Base-by-base conservation (phyloP, 768 basidiomycete genomes). In the Pleurotus tuoliensis region DNA sequence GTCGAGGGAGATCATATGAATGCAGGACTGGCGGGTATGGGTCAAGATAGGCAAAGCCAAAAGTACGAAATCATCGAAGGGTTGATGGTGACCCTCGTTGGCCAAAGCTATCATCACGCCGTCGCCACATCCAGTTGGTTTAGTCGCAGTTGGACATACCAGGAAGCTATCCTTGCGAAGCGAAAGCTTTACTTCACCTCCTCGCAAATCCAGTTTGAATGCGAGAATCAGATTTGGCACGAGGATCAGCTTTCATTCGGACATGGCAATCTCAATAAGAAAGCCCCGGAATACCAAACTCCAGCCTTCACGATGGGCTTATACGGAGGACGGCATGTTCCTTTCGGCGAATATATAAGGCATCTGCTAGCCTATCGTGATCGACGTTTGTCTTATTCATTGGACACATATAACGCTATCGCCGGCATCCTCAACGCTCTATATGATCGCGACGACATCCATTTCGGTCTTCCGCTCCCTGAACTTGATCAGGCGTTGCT, bases 111-210 rank as follows among this genome's bases (percentile, higher is more conserved):
- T 15, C 38, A 39, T 3, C 38, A 16, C 3, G 24, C 34, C 9
- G 15, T 22, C 4, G 20, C 20, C 15, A 12, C 8, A 5, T 25
- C 25, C 6, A 9, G 20, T 11, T 52, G 51, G 51, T 52, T 25
- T n/a, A 52, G 15, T 38, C 34, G 51, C 9, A 39, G 51, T n/a
- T 52, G 51, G 51, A 52, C 51, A 4, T 52, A 52, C 15, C 51
- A 52, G 24, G 51, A 52, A 39, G 51, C 37, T n/a, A 30, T 52
- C 37, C 51, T 52, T 5, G 20, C 51, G 16, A 40, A 9, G 13
- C 51, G 51, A 20, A 52, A 52, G 51, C n/a, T 52, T 9, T 52
- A 52, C 13, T 52, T 52, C 27, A 20, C 30, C 24, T 25, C 38
- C 8, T 39, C n/a, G 18, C 51, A 52, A n/a, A 18, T 52, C 39